A percentile compares a stretch with the other conserved stretches of the same genome.
Evolutionary conservation across 148 eudicot genomes (phyloP).

Genomic region (Rheum nobile): DNA sequence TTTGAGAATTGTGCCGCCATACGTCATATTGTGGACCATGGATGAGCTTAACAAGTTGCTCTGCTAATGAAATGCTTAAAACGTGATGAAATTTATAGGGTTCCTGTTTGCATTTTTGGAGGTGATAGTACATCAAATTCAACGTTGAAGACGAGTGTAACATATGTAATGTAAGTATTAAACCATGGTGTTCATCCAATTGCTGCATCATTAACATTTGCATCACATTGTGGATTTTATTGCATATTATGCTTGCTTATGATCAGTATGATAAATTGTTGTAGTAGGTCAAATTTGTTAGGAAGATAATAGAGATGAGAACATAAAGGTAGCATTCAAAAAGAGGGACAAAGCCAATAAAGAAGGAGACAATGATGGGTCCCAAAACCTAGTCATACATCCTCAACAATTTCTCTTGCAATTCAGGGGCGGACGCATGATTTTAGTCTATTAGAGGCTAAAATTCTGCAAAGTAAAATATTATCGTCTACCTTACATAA

Average conservation of each 20-base stretch:
- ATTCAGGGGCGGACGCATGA: too few species aligned
- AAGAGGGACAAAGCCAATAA: not conserved
- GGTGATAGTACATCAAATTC: not conserved
- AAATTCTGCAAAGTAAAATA: too few species aligned
- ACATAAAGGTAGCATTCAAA: not conserved
- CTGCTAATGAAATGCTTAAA: not conserved
- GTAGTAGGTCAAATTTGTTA: not conserved
- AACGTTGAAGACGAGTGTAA: not conserved
- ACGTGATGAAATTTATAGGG: not conserved
- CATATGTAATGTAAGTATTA: too few species aligned
- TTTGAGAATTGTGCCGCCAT: not conserved
- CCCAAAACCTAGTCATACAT: constrained; percentile 3
- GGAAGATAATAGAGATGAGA: not conserved
- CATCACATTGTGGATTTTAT: not conserved
- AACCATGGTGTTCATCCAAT: not conserved
- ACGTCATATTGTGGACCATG: not conserved
- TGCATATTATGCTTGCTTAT: not conserved
- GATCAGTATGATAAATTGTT: not conserved
- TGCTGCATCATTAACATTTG: not conserved
- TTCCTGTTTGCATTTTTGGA: not conserved
- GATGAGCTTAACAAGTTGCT: not conserved
- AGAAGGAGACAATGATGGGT: constrained; percentile 5
- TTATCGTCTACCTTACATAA: too few species aligned
- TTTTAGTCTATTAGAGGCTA: too few species aligned
- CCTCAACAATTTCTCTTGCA: not conserved